Evolutionary conservation across 169 alveolate genomes (phyloP), one percentile per base, ranked within the genome.

Genomic region (Prorocentrum cordatum): DNA sequence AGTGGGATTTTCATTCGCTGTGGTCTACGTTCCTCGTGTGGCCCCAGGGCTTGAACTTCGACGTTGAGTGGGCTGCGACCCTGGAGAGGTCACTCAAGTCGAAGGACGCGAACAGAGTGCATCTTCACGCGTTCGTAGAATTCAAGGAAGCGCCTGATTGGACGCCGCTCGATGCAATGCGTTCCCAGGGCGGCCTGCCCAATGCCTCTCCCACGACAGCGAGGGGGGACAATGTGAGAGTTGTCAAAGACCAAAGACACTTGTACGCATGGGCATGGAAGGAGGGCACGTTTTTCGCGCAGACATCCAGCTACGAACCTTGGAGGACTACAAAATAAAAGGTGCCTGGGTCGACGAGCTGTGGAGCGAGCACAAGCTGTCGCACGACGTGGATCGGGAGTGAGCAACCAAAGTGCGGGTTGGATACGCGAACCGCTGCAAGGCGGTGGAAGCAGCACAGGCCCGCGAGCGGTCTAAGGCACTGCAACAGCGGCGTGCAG

Each of bases 111-210:
- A 61, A 61, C 16, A 14, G 80, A 2, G 32, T 68, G 26, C 80
- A 68, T 24, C 27, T 68, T 32, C 80, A 68, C 31, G 80, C 38
- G 5, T 68, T 68, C 38, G n/a, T 68, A 61, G 80, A 68, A 31
- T 38, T 68, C 31, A 20, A 12, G 61, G 12, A 68, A n/a, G n/a
- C 80, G 1, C 62, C 38, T 4, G 80, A 68, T 24, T 68, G 80
- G 61, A 68, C 61, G 27, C 24, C 59, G 12, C 27, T 68, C 18
- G 62, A 36, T n/a, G 20, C 38, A 6, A 61, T 68, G 9, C 3
- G 26, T 14, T 68, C 38, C 62, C 18, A 36, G 38, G 62, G 62
- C 24, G 61, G 35, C 12, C 35, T 1, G 10, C 77, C 77, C 39
- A 24, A 66, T 18, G 77, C 77, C 31, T 10, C 47, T 22, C 59